phyloP scores from a whole-genome alignment of 148 eudicot species.

The Selenicereus undatus region DNA sequence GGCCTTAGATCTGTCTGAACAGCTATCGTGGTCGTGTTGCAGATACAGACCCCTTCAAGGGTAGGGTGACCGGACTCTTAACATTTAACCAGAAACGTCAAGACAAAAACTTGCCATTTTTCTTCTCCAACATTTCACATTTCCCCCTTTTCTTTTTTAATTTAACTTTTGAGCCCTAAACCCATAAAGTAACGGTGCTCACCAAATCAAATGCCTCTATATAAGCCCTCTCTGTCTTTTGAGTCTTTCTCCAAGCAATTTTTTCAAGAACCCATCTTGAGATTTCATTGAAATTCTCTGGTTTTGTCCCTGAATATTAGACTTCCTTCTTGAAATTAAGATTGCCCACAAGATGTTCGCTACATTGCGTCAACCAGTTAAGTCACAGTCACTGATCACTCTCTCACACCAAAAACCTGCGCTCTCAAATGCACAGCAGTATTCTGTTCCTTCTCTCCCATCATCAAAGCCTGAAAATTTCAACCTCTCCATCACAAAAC shows the following conservation, averaged over 20 bases:
- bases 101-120: conserved; percentile 1
- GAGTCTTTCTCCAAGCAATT: conserved; percentile 2
- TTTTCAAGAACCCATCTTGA: conserved; percentile 3
- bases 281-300: background rate
- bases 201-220: conserved; percentile 12
- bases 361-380: conserved; percentile 38
- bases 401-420: conserved; percentile 28
- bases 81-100: background rate
- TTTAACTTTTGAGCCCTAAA: background rate
- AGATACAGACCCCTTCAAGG: conserved; percentile 12
- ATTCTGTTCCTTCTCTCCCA: conserved; percentile 6
- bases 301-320: background rate
- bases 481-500: conserved; percentile 33
- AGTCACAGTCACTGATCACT: conserved; percentile 25
- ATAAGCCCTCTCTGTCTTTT: conserved; percentile 20
- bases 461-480: conserved; percentile 12
- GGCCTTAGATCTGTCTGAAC: conserved; percentile 20
- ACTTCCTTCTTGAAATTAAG: conserved; percentile 2
- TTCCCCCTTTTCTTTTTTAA: too few species aligned
- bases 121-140: background rate
- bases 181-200: background rate
- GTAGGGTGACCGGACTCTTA: conserved; percentile 28
- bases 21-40: conserved; percentile 11
- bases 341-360: conserved; percentile 37
- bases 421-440: conserved; percentile 16